Evolutionary conservation across 169 alveolate genomes (phyloP).

Genomic region (Eimeria praecox): DNA sequence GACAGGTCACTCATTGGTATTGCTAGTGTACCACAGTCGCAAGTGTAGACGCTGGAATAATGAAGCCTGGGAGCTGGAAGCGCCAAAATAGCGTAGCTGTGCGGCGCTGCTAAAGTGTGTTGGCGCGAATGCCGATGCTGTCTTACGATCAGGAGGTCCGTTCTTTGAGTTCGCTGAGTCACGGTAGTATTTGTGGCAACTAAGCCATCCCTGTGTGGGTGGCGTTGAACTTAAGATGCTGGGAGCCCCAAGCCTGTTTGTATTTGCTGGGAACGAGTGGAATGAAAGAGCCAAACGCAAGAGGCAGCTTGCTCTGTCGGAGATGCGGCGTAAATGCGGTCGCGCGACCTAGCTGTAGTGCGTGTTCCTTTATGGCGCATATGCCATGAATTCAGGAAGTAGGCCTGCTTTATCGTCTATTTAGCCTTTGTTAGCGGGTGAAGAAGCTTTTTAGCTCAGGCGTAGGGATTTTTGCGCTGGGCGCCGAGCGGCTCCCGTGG

Average conservation of each 20-base stretch:
- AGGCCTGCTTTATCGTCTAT: neutral
- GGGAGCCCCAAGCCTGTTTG: neutral
- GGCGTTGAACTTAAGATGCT: neutral
- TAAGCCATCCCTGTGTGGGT: neutral
- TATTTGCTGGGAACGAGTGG: neutral
- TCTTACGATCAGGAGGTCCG: neutral
- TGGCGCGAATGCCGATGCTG: neutral
- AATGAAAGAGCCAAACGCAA: neutral
- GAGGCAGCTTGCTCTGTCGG: neutral
- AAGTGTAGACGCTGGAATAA: neutral
- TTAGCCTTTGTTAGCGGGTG: neutral
- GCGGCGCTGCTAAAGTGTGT: neutral
- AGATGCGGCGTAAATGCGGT: neutral
- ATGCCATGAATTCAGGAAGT: neutral
- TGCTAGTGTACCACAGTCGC: neutral
- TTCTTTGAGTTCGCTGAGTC: neutral
- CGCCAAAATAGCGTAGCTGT: neutral
- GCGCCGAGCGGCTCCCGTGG: neutral
- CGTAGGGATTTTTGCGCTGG: neutral
- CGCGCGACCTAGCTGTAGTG: neutral
- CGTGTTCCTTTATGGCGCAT: neutral
- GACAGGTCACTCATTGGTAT: neutral
- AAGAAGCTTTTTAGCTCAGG: neutral
- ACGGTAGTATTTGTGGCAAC: neutral
- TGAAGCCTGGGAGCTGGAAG: neutral